phyloP scores from a whole-genome alignment of 352 stramenopile genomes.

The Globisporangium radiosum region DNA sequence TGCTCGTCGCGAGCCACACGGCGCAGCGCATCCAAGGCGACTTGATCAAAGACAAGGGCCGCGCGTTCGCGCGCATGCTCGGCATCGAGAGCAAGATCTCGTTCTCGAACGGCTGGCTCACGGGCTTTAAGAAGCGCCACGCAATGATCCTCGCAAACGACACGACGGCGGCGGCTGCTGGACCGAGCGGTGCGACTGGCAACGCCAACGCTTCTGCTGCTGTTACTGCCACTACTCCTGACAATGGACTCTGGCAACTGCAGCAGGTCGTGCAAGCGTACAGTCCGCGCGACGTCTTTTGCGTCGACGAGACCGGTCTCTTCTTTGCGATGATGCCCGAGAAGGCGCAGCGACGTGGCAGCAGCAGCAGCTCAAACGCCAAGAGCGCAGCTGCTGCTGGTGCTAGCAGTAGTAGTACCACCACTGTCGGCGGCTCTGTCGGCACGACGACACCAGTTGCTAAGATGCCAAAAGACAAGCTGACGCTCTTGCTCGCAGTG shows the following conservation, averaged over 20 bases:
- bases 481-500: conserved; percentile 16
- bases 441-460: background rate
- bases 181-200: background rate
- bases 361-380: background rate
- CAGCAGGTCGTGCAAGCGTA: conserved; percentile 10
- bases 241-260: conserved; percentile 5
- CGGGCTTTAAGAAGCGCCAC: conserved; percentile 24
- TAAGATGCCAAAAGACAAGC: conserved; percentile 2
- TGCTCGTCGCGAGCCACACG: conserved; percentile 20
- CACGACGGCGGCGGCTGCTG: background rate
- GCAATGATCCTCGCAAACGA: conserved; percentile 2
- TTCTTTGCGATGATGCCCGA: conserved; percentile 8
- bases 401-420: too few relatives aligned
- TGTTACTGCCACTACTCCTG: background rate
- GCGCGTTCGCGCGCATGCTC: conserved; percentile 14
- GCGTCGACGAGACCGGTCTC: conserved; percentile 9
- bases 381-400: background rate
- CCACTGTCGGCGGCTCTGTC: too few relatives aligned
- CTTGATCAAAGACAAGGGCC: conserved; percentile 24
- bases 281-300: conserved; percentile 7
- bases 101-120: conserved; percentile 27
- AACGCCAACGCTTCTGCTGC: background rate
- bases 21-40: conserved; percentile 18
- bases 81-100: conserved; percentile 21
- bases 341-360: background rate